Conservation (phyloP, 2,329 filamentous ascomycete species). For the Myriosclerotinia duriaeana region DNA sequence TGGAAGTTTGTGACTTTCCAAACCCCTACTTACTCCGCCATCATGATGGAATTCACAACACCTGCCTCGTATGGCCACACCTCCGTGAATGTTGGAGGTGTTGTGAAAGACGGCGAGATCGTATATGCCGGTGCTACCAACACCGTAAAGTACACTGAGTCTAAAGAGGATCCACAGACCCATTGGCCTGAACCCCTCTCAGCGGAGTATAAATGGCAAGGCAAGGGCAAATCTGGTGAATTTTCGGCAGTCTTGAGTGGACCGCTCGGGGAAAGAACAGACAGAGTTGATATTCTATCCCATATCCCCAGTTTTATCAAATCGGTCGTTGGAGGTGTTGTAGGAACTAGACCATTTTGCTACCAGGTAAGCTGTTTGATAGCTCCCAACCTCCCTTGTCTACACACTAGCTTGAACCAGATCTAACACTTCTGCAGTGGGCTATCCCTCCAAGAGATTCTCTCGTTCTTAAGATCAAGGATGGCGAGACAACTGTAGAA, state of each 20-base stretch:
- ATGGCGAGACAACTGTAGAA: conserved; percentile 77
- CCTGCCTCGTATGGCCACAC: conserved; percentile 90
- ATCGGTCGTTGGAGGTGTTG: conserved; percentile 84
- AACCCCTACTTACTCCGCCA: conserved; percentile 77
- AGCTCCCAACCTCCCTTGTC: background rate
- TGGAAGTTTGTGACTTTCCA: conserved; percentile 98
- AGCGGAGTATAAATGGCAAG: conserved; percentile 74
- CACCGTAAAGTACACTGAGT: conserved; percentile 67
- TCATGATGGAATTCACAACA: conserved; percentile 95
- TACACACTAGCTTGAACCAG: background rate
- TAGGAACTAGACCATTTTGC: conserved; percentile 94
- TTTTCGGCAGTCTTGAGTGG: conserved; percentile 69
- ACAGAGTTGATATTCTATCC: conserved; percentile 92
- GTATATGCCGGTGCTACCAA: conserved; percentile 68
- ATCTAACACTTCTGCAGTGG: conserved; percentile 55
- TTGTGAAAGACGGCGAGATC: conserved; percentile 79
- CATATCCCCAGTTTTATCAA: conserved; percentile 96
- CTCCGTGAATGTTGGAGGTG: conserved; percentile 75
- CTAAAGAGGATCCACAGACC: conserved; percentile 71
- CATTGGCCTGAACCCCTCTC: conserved; percentile 85
- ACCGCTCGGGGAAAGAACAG: conserved; percentile 65
- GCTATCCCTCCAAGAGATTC: conserved; percentile 58
- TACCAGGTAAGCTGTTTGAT: conserved; percentile 70
- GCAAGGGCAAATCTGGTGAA: conserved; percentile 74
- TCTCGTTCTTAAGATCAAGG: conserved; percentile 76